Base-by-base conservation (phyloP, 2,329 filamentous ascomycete species). In the Trichoderma aggressivum region DNA sequence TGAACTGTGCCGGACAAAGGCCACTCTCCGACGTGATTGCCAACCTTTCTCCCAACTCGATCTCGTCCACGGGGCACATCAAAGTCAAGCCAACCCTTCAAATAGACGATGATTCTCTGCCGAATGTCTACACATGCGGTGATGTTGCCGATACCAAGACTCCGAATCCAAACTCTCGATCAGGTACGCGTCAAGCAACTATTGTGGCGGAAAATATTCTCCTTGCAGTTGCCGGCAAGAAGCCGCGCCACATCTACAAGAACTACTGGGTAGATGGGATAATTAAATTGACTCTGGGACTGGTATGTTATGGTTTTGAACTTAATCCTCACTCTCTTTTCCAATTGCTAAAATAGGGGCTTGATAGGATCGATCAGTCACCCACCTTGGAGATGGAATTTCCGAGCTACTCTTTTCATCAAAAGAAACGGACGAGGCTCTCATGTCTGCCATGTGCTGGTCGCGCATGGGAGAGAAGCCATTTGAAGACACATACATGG, bases 61-160 rank as follows among this genome's bases (percentile, higher is more conserved):
- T 89, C 69, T 82, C 84, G 0, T 73, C 78, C 3, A 83, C 83
- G 0, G 86, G 85, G 2, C 83, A 86, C 71, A 85, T 90, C 74
- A 80, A 81, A 1, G 86, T 91, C 28, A 84, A 84, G 62, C 81
- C 85, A 0, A 89, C 86, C 0, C 81, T 92, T 36, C 89, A 91
- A 72, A 80, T 92, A 16, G 75, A 79, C 8, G 85, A 87, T 74
- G 78, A 82, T 2, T 71, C 73, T 0, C 80, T 85, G 10, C 81
- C 84, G 2, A 84, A 88, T 72, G 82, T 91, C 2, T 92, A 89
- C 74, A 87, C 86, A 1, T 85, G 88, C n/a, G 90, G 90, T 21
- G 90, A 92, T 73, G 87, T 92, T 5, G 85, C 88, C 5, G 86
- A 87, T 30, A 84, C 84, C 1, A 72, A 78, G 12, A 82, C 83